Evolutionary conservation across 179 eudicot species (phyloP).

Genomic region (Vitellaria paradoxa): DNA sequence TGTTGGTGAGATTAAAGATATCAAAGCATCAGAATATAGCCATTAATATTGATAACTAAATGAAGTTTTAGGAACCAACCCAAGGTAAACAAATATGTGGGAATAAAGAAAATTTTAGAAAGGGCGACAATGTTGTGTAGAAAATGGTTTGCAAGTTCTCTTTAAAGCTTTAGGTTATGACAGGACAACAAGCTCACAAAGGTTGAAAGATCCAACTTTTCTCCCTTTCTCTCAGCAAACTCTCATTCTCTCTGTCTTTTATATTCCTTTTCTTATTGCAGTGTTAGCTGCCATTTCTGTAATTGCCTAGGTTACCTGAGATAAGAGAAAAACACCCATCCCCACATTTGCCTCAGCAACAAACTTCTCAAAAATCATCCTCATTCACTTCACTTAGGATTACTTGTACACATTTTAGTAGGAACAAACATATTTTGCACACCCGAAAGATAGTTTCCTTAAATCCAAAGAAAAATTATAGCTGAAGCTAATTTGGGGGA

Average conservation of each 20-base stretch:
- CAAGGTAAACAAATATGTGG: background rate
- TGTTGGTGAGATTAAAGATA: slow-evolving; percentile 26
- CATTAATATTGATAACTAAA: background rate
- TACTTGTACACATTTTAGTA: background rate
- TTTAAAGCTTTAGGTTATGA: background rate
- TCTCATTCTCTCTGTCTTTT: background rate
- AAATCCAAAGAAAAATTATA: background rate
- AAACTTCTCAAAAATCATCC: slow-evolving; percentile 3
- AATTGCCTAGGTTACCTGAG: background rate
- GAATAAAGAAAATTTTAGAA: background rate
- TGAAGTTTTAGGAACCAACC: background rate
- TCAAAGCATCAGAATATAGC: slow-evolving; percentile 8
- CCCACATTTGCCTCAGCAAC: background rate
- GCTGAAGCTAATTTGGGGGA: background rate
- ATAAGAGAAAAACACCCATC: background rate
- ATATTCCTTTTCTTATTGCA: background rate
- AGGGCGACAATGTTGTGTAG: background rate
- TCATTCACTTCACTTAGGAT: slow-evolving; percentile 1
- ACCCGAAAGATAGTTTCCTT: background rate
- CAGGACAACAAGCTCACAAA: slow-evolving; percentile 14
- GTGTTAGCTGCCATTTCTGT: background rate
- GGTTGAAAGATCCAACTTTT: background rate
- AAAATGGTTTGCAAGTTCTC: background rate
- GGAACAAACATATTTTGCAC: background rate
- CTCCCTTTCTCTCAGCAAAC: background rate